phyloP scores from a whole-genome alignment of 352 stramenopile species.

The Globisporangium cylindrosporum region DNA sequence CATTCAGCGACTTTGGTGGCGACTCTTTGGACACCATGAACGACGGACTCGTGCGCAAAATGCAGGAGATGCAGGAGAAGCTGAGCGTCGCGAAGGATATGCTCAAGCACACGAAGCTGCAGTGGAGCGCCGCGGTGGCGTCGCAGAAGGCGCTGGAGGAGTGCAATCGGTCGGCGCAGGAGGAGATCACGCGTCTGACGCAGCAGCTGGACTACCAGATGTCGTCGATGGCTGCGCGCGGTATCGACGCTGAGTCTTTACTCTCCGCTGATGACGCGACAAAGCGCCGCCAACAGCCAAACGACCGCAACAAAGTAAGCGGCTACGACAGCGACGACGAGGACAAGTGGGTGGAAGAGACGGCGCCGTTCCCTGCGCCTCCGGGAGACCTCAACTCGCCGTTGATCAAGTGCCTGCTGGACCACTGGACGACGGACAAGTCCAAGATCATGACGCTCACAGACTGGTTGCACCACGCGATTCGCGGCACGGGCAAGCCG shows the following conservation, averaged over 20 bases:
- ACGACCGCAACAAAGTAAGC: slow-evolving; percentile 6
- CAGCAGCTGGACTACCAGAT: slow-evolving; percentile 50
- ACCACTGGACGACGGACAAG: slow-evolving; percentile 71
- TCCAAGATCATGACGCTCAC: slow-evolving; percentile 50
- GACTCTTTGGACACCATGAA: slow-evolving; percentile 24
- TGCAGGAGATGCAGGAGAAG: slow-evolving; percentile 47
- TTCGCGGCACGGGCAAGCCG: slow-evolving; percentile 43
- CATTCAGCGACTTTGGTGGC: slow-evolving; percentile 17
- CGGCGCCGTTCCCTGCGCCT: slow-evolving; percentile 46
- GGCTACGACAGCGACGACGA: slow-evolving; percentile 27
- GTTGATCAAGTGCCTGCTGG: slow-evolving; percentile 56
- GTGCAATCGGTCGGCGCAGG: slow-evolving; percentile 46
- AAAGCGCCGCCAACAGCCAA: not conserved
- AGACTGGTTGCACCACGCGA: slow-evolving; percentile 63
- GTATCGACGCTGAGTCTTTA: not conserved
- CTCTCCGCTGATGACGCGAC: not conserved
- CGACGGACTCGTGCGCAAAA: slow-evolving; percentile 32
- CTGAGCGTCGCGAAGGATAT: slow-evolving; percentile 48
- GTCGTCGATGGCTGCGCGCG: slow-evolving; percentile 18
- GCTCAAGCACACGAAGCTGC: slow-evolving; percentile 59
- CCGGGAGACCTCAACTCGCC: slow-evolving; percentile 66
- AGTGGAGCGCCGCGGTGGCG: slow-evolving; percentile 58
- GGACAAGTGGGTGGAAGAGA: slow-evolving; percentile 55
- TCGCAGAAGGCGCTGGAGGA: slow-evolving; percentile 64
- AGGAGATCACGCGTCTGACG: slow-evolving; percentile 45